These are phyloP conservation scores for Colletotrichum nymphaeae DNA, from an alignment of 2,329 filamentous ascomycete species.

Conservation along the genomic window DNA sequence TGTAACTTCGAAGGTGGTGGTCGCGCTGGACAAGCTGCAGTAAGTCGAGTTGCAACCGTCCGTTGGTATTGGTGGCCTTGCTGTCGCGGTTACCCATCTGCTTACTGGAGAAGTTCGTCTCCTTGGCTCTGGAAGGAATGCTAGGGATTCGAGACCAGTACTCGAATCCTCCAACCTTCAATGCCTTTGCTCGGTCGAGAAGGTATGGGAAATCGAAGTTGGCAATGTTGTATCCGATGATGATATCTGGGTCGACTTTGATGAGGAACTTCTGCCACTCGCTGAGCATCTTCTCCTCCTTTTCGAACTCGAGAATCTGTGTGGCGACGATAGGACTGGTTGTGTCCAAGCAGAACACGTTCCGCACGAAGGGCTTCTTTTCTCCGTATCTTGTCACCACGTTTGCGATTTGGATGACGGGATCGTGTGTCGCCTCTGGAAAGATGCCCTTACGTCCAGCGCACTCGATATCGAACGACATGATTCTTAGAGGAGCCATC, in stretches of 20 bases:
- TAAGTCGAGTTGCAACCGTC: conserved; percentile 90
- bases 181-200: conserved; percentile 84
- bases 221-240: conserved; percentile 98
- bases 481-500: conserved; percentile 91
- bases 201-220: conserved; percentile 99
- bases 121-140: conserved; percentile 76
- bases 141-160: conserved; percentile 86
- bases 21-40: conserved; percentile 96
- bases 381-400: conserved; percentile 96
- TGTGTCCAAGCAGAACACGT: conserved; percentile 94
- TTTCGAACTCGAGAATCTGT: conserved; percentile 84
- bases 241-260: conserved; percentile 93
- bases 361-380: conserved; percentile 92
- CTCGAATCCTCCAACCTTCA: conserved; percentile 84
- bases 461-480: conserved; percentile 99
- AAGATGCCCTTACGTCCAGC: conserved; percentile 98
- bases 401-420: conserved; percentile 98
- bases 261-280: conserved; percentile 92
- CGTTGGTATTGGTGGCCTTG: conserved; percentile 94
- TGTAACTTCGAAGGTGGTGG: conserved; percentile 95
- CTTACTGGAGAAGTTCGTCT: conserved; percentile 94
- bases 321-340: conserved; percentile 96
- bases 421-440: conserved; percentile 89
- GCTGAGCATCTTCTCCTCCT: conserved; percentile 90
- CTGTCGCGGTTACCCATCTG: conserved; percentile 98